These are phyloP conservation scores for Hanseniaspora uvarum DNA, from an alignment of 1,139 yeast genomes.

Conservation along the genomic window DNA sequence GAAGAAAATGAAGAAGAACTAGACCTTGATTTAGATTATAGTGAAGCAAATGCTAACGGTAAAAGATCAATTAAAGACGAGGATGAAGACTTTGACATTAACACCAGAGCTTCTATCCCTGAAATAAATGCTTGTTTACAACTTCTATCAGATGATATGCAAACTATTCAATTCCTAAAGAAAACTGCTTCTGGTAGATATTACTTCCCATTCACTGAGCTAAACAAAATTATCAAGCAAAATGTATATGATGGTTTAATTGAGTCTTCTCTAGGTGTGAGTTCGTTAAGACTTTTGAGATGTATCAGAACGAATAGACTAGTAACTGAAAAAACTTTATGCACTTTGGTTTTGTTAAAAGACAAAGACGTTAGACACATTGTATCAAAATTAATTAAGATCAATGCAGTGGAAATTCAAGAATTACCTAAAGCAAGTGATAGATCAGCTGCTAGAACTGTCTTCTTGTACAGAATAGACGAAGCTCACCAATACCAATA, in stretches of 20 bases:
- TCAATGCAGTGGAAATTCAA: slow-evolving; percentile 62
- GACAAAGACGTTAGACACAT: slow-evolving; percentile 67
- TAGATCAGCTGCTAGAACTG: slow-evolving; percentile 82
- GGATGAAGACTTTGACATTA: slow-evolving; percentile 25
- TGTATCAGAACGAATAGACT: slow-evolving; percentile 57
- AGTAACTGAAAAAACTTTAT: slow-evolving; percentile 76
- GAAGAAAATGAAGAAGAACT: slow-evolving; percentile 16
- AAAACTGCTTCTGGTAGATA: slow-evolving; percentile 38
- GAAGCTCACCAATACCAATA: slow-evolving; percentile 42
- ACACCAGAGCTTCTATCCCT: slow-evolving; percentile 27
- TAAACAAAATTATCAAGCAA: slow-evolving; percentile 42
- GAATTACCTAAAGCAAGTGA: slow-evolving; percentile 90
- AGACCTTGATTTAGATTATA: slow-evolving; percentile 20
- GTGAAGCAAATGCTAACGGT: slow-evolving; percentile 23
- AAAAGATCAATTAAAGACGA: slow-evolving; percentile 25
- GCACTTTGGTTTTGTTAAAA: slow-evolving; percentile 63
- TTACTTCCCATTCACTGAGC: slow-evolving; percentile 37
- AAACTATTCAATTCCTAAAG: slow-evolving; percentile 39
- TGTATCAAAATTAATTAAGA: slow-evolving; percentile 44
- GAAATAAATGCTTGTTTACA: slow-evolving; percentile 40
- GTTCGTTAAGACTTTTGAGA: slow-evolving; percentile 55
- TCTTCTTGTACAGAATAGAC: slow-evolving; percentile 68
- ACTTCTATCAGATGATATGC: slow-evolving; percentile 37
- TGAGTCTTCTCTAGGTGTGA: slow-evolving; percentile 46
- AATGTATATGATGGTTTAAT: slow-evolving; percentile 53